Conservation (phyloP, 192 early-diverging fungal species). For the Entomortierella parvispora region DNA sequence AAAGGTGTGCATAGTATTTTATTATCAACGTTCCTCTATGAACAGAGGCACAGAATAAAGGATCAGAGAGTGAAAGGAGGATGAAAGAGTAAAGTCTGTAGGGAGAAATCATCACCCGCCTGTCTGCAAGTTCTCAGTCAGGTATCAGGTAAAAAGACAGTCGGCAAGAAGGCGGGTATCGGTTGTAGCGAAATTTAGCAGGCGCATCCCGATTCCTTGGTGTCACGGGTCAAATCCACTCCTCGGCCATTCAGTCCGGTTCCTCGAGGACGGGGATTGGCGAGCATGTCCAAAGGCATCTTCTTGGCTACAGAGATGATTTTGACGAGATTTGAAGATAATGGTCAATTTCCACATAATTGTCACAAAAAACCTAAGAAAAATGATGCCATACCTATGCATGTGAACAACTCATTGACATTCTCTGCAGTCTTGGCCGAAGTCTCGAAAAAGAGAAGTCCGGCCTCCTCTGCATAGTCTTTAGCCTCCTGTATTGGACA, state of each 20-base stretch:
- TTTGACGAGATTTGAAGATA: no score
- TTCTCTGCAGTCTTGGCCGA: slow-evolving; percentile 73
- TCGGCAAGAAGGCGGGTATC: no score
- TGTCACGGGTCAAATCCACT: slow-evolving; percentile 59
- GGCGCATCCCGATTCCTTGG: slow-evolving; percentile 42
- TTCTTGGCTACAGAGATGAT: slow-evolving; percentile 73
- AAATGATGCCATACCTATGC: slow-evolving; percentile 70
- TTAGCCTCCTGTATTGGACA: slow-evolving; percentile 61
- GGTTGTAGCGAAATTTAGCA: slow-evolving; percentile 9
- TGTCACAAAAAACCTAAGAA: no score
- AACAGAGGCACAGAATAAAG: no score
- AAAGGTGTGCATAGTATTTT: no score
- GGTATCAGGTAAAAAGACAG: neutral
- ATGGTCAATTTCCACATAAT: no score
- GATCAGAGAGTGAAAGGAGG: neutral
- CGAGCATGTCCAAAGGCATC: slow-evolving; percentile 73
- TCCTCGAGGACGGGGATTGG: slow-evolving; percentile 62
- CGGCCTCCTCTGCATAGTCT: slow-evolving; percentile 71
- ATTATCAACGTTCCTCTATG: no score
- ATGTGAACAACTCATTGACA: slow-evolving; percentile 70
- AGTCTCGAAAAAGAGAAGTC: slow-evolving; percentile 74
- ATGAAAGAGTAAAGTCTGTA: neutral
- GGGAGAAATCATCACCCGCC: no score
- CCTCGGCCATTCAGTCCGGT: slow-evolving; percentile 57
- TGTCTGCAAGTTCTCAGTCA: no score